Evolutionary conservation across 306 rosid genomes (phyloP), one percentile per base, ranked within the genome.

Genomic region (Senna siamea): DNA sequence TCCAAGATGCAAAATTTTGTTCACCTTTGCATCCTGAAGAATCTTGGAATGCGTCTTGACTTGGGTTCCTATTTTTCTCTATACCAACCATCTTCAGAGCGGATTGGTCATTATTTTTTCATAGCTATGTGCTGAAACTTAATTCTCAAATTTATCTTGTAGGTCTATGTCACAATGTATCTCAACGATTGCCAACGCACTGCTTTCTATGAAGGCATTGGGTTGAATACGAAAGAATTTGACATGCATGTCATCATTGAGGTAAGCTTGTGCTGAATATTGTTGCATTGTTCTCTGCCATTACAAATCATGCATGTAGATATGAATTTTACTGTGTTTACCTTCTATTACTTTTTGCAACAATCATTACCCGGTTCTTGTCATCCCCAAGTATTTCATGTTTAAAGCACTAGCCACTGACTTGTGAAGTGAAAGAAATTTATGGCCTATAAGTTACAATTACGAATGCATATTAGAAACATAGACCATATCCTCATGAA

Each of bases 161-260:
- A 92, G 99, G 99, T 94, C 50, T 94, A 92, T 35, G 99, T 94
- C 77, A 94, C 99, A 5, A 92, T 94, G 97, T 94, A 94, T 76
- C 95, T 94, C 74, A 94, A 94, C 53, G 99, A 94, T 86, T 94
- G 99, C 85, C 99, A 94, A 37, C 87, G 97, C 28, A 89, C 99
- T 47, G 96, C 87, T 65, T 91, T 94, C 88, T 94, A 94, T 76
- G 96, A 94, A 81, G 97, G 99, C 76, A 94, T 94, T 62, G 99
- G 99, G 38, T 92, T 92, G 37, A 32, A 92, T 81, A 94, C 99
- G 15, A 94, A 94, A 81, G 99, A 94, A 74, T 92, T 87, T 70
- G 97, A 94, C 77, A 94, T 89, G 99, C 99, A 94, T 82, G 99
- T 92, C 83, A 94, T 94, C 86, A 94, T 92, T 66, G 97, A 94